Base-by-base conservation (phyloP, 345 rosid species). In the Salix purpurea region DNA sequence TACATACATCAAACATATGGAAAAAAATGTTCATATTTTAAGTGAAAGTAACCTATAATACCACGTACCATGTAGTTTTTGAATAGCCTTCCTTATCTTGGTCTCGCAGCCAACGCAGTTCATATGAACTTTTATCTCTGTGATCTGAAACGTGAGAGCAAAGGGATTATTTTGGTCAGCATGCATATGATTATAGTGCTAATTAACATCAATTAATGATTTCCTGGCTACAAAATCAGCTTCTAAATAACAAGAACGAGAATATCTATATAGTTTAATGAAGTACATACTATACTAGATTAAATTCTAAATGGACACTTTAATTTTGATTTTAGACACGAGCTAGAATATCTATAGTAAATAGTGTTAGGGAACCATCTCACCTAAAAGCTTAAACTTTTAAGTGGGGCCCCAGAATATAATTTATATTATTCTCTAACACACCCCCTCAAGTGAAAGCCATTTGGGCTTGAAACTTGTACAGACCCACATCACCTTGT, bases 21-120 rank as follows among this genome's bases (percentile, higher is more conserved):
- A 19, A 65, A 18, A 65, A 7, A 7, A 19, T 66, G 3, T 34
- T 0, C 7, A 3, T 34, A 30, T 21, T 15, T 28, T 10, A 66
- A 36, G 19, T 21, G 6, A 37, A 7, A 6, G 5, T 3, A 26
- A 36, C 4, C 4, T 36, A 23, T 10, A 48, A 10, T 76, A 5
- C 0, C 9, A 18, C 30, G 56, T 83, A 90, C 98, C 98, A 40
- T 90, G 80, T 42, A 90, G 81, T 37, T 88, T 94, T 48, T 71
- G 65, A 70, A 94, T 90, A 66, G 92, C 86, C 74, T 84, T 90
- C 86, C 68, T 87, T 18, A 92, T 87, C 77, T 84, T 90, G 52
- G 58, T 77, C 79, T 86, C 90, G 60, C 98, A 91, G 76, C 96
- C 97, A 54, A 85, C 78, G 69, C 96, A 92, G 69, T 92, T 92